phyloP scores from a whole-genome alignment of 2,329 filamentous ascomycete genomes.

The Cylindrodendrum hubeiense region DNA sequence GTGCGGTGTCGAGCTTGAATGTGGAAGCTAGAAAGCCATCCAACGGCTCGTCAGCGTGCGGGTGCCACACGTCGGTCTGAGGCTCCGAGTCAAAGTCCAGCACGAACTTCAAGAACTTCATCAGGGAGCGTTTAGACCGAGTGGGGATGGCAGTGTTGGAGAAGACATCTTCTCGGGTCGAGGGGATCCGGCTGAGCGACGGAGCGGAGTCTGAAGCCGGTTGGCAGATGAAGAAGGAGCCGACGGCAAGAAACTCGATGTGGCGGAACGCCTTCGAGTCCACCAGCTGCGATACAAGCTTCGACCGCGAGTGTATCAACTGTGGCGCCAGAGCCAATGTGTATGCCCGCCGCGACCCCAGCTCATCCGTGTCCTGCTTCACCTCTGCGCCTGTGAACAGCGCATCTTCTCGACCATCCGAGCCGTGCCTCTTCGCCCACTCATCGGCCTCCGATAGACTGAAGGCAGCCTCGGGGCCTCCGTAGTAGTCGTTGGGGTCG shows the following conservation, averaged over 20 bases:
- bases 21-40: constrained; percentile 69
- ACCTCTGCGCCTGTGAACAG: constrained; percentile 48
- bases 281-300: constrained; percentile 83
- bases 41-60: constrained; percentile 67
- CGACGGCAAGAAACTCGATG: constrained; percentile 93
- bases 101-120: constrained; percentile 95
- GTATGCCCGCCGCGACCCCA: constrained; percentile 79
- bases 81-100: constrained; percentile 73
- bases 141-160: constrained; percentile 80
- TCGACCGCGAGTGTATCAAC: constrained; percentile 85
- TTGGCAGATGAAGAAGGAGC: constrained; percentile 87
- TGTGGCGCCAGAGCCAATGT: constrained; percentile 87
- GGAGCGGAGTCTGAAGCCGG: constrained; percentile 46
- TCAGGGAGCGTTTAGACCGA: constrained; percentile 85
- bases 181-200: constrained; percentile 79
- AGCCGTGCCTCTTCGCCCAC: constrained; percentile 69
- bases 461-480: constrained; percentile 85
- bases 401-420: constrained; percentile 33
- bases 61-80: constrained; percentile 69
- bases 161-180: constrained; percentile 93
- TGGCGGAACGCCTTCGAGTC: constrained; percentile 90
- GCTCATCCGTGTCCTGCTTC: constrained; percentile 54
- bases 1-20: constrained; percentile 75
- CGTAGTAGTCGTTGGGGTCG: constrained; percentile 90
- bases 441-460: constrained; percentile 84